Evolutionary conservation across 2,329 filamentous ascomycete genomes (phyloP), one percentile per base, ranked within the genome.

Genomic region (Diaporthe humulicola): DNA sequence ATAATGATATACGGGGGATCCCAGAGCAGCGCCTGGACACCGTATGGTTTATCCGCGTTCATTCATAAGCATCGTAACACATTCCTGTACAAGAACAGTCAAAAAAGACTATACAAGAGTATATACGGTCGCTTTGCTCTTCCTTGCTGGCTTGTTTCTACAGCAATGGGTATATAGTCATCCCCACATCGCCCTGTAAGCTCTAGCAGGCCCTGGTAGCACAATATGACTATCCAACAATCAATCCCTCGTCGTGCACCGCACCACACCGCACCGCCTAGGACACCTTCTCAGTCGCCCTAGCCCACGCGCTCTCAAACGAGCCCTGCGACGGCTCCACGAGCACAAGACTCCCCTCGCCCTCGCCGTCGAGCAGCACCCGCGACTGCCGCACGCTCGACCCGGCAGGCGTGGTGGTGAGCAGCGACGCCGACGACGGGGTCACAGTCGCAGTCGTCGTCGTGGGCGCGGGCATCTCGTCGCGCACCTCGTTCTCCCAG

Each of bases 301-400:
- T 90, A 69, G 89, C 91, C 93, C 93, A 95, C 1, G 91, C 93
- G 78, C 86, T 90, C 82, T 95, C 93, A 79, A 95, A 91, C 5
- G 86, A 87, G 66, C 83, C 84, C 74, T 86, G 81, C 33, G 84
- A 79, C 22, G 77, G 73, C 50, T 89, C 88, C 33, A 91, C 85
- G 76, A 92, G 81, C 25, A 91, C 86, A 8, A 90, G 78, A 76
- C 89, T 91, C 77, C 90, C 88, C 73, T 89, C 87, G 30, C 77
- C 81, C 12, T 48, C 60, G 9, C 77, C 78, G 10, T 79, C 76
- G 17, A 79, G 79, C 70, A 78, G 75, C 28, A 77, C 73, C 72
- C 79, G 71, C 73, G 77, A 77, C 75, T 50, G 78, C 78, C 42
- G 77, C 78, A 25, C 76, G 76, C 40, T 80, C 71, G 33, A 73